Conservation (phyloP, 2,329 filamentous ascomycete genomes). For the Gnomoniopsis sp. region DNA sequence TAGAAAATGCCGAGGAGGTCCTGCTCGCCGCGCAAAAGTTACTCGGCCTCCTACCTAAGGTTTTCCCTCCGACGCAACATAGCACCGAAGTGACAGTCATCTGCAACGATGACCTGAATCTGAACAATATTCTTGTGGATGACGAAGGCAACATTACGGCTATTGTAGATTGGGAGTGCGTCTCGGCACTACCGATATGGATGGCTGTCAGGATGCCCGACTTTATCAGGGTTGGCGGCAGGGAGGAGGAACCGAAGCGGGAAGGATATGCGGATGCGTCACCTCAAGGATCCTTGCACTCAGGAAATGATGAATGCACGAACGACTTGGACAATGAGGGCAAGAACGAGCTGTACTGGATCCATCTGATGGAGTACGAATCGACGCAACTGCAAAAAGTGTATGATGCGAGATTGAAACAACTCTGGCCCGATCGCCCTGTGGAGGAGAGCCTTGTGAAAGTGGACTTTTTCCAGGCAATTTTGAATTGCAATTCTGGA, state of each 20-base stretch:
- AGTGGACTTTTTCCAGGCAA: slow-evolving; percentile 28
- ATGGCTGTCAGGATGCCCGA: slow-evolving; percentile 28
- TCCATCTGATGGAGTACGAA: slow-evolving; percentile 38
- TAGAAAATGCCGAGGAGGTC: slow-evolving; percentile 28
- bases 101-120: slow-evolving; percentile 34
- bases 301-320: not conserved
- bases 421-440: slow-evolving; percentile 31
- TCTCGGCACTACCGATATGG: slow-evolving; percentile 38
- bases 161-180: slow-evolving; percentile 41
- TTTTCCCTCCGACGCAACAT: slow-evolving; percentile 27
- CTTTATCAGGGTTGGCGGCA: slow-evolving; percentile 28
- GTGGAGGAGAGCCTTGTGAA: slow-evolving; percentile 25
- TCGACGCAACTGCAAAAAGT: slow-evolving; percentile 32
- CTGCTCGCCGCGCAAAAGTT: slow-evolving; percentile 27
- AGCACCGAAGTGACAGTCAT: slow-evolving; percentile 30
- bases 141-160: slow-evolving; percentile 31
- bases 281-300: not conserved
- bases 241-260: slow-evolving; percentile 30
- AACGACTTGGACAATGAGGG: slow-evolving; percentile 35
- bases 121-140: slow-evolving; percentile 38
- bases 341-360: slow-evolving; percentile 36
- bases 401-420: slow-evolving; percentile 30
- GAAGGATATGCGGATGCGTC: slow-evolving; percentile 28
- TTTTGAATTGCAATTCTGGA: slow-evolving; percentile 21
- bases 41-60: slow-evolving; percentile 26